A percentile compares a stretch with the other conserved stretches of the same genome.
phyloP scores from a whole-genome alignment of 345 rosid species.

The Populus davidiana region DNA sequence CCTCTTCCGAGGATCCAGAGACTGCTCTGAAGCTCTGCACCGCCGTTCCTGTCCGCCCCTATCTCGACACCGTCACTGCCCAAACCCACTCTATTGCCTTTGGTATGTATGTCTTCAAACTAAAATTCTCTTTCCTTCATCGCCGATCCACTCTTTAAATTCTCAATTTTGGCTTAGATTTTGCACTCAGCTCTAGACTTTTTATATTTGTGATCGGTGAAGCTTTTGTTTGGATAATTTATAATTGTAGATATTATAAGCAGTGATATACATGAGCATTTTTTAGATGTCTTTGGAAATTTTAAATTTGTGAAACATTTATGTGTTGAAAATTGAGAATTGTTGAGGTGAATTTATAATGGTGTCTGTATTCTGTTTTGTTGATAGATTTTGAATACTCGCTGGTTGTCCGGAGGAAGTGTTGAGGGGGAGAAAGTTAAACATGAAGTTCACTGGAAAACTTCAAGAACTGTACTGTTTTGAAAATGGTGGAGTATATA shows the following conservation, averaged over 20 bases:
- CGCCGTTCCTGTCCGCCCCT: slow-evolving; percentile 65
- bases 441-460: slow-evolving; percentile 89
- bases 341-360: neutral
- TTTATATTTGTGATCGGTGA: neutral
- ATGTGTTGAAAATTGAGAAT: neutral
- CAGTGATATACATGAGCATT: neutral
- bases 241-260: too few relatives aligned
- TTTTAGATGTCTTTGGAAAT: neutral
- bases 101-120: slow-evolving; percentile 37
- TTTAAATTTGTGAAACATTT: neutral
- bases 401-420: slow-evolving; percentile 79
- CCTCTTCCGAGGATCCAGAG: slow-evolving; percentile 73
- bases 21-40: slow-evolving; percentile 72
- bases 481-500: slow-evolving; percentile 87
- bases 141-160: neutral
- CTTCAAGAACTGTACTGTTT: slow-evolving; percentile 81
- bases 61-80: slow-evolving; percentile 67
- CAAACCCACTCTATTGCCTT: slow-evolving; percentile 62
- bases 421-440: slow-evolving; percentile 58
- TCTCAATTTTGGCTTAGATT: neutral
- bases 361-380: neutral
- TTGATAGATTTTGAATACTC: slow-evolving; percentile 79
- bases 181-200: neutral
- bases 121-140: neutral
- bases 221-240: too few relatives aligned